phyloP scores from a whole-genome alignment of 805 yeast genomes.

The Candida schatavii region DNA sequence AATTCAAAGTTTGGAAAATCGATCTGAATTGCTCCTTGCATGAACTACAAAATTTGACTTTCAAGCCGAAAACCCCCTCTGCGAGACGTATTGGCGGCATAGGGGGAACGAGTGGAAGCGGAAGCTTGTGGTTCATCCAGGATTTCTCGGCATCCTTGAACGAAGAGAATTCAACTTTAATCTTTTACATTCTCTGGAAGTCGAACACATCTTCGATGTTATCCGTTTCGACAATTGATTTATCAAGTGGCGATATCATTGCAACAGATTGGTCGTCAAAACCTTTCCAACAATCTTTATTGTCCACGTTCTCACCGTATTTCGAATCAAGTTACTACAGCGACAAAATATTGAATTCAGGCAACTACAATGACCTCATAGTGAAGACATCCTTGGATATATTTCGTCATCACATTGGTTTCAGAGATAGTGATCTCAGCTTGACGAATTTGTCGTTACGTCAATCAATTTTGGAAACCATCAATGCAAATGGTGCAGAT shows the following conservation, averaged over 20 bases:
- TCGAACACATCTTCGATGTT: conserved; percentile 54
- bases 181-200: conserved; percentile 54
- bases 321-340: conserved; percentile 38
- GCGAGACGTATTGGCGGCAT: no score
- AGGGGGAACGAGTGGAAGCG: not conserved
- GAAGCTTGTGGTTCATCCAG: conserved; percentile 43
- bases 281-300: conserved; percentile 9
- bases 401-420: conserved; percentile 39
- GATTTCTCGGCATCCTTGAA: conserved; percentile 23
- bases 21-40: conserved; percentile 5
- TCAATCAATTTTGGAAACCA: conserved; percentile 25
- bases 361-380: conserved; percentile 46
- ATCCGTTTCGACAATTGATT: conserved; percentile 20
- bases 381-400: conserved; percentile 53
- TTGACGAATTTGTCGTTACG: conserved; percentile 16
- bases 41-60: conserved; percentile 13
- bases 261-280: conserved; percentile 15
- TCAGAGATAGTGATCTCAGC: conserved; percentile 3
- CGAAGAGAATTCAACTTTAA: conserved; percentile 5
- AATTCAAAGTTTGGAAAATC: conserved; percentile 22
- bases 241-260: conserved; percentile 12
- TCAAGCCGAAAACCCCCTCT: conserved; percentile 17
- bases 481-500: conserved; percentile 15
- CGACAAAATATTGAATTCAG: conserved; percentile 47
- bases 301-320: conserved; percentile 17